These are phyloP conservation scores for Daldinia grandis DNA, from an alignment of 495 filamentous ascomycete genomes.

Conservation along the genomic window DNA sequence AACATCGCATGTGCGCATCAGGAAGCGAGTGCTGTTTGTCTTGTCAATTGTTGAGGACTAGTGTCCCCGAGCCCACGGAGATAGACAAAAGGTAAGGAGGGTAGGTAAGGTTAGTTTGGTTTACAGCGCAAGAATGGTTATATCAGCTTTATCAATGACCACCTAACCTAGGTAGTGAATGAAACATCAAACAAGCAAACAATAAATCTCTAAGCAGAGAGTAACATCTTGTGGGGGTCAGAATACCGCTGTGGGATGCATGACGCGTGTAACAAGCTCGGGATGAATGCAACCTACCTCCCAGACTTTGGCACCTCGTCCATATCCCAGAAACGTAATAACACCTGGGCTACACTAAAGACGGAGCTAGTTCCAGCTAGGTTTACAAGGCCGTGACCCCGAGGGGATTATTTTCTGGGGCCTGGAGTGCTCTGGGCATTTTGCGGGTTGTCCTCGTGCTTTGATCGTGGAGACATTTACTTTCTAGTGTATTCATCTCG, in stretches of 20 bases:
- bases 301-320: conserved; percentile 11
- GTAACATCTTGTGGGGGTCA: conserved; percentile 16
- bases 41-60: too few relatives aligned
- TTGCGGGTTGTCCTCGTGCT: conserved; percentile 38
- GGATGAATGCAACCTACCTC: conserved; percentile 23
- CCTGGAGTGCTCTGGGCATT: conserved; percentile 38
- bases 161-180: not conserved
- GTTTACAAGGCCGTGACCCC: conserved; percentile 21
- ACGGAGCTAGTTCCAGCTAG: conserved; percentile 9
- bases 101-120: too few relatives aligned
- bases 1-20: conserved; percentile 7
- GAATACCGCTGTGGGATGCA: conserved; percentile 17
- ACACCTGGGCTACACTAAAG: conserved; percentile 6
- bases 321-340: conserved; percentile 22
- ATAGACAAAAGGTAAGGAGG: not conserved
- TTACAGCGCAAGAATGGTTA: not conserved
- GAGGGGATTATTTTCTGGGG: conserved; percentile 26
- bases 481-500: not conserved
- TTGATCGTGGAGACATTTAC: conserved; percentile 27
- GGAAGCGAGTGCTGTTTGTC: not conserved
- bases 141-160: conserved; percentile 21
- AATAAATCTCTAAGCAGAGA: not conserved
- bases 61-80: not conserved
- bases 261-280: conserved; percentile 29
- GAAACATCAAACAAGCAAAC: not conserved